Conservation (phyloP, 1,284 basidiomycete species). For the Apiotrichum porosum region DNA sequence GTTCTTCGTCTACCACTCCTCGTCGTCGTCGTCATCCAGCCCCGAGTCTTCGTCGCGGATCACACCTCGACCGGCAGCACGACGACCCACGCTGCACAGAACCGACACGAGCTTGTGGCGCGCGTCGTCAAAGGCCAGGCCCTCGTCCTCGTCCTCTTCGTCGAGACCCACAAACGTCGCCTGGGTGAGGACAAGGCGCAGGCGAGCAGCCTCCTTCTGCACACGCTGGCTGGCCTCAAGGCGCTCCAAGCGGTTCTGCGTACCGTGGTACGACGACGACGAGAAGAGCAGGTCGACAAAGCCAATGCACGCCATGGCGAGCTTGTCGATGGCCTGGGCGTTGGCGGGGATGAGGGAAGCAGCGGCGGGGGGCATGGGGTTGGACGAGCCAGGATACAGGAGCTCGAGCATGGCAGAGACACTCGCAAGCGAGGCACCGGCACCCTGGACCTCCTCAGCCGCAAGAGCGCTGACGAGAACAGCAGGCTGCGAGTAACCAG, state of each 20-base stretch:
- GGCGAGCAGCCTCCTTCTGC: conserved; percentile 28
- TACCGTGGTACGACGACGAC: conserved; percentile 13
- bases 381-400: conserved; percentile 34
- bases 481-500: conserved; percentile 35
- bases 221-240: conserved; percentile 27
- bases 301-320: conserved; percentile 43
- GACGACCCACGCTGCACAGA: conserved; percentile 32
- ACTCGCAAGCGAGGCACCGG: conserved; percentile 24
- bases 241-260: conserved; percentile 16
- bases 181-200: conserved; percentile 41
- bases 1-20: conserved; percentile 28
- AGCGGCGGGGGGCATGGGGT: conserved; percentile 5
- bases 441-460: conserved; percentile 39
- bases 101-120: conserved; percentile 41
- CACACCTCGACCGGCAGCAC: conserved; percentile 33
- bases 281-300: conserved; percentile 40
- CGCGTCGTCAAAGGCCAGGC: conserved; percentile 29
- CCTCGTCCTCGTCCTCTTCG: conserved; percentile 15
- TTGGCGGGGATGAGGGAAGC: conserved; percentile 20
- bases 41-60: conserved; percentile 42
- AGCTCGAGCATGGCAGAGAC: conserved; percentile 42
- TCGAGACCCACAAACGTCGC: conserved; percentile 36
- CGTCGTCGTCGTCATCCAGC: conserved; percentile 45
- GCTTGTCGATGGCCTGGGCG: conserved; percentile 40
- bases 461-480: conserved; percentile 43